Evolutionary conservation across 352 stramenopile genomes (phyloP), one percentile per base, ranked within the genome.

Genomic region (Hyaloperonospora brassicae): DNA sequence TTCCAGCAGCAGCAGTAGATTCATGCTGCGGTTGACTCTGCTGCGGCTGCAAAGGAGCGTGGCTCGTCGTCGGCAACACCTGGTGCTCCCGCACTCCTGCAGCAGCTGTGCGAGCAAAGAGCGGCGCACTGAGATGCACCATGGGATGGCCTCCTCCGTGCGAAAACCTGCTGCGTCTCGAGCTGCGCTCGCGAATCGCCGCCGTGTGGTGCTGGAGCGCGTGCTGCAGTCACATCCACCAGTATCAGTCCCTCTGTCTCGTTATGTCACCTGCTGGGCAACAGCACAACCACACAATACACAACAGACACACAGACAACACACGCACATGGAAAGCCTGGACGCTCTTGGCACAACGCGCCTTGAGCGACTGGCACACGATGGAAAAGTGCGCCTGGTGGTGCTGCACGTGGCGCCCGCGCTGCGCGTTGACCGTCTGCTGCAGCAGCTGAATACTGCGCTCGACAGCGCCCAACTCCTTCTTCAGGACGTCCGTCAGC

Each of bases 381-480:
- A 93, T 75, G 7, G 69, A 59, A 56, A 93, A 93, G 56, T 93
- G 83, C n/a, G 76, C 77, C 41, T 85, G 78, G 45, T 93, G 75
- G 52, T 93, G 77, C 52, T 83, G 71, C 59, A 84, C 66, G 47
- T 77, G 69, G 10, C 64, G 70, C 0, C 73, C 72, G 11, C 69
- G 70, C 42, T 87, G 76, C 47, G 64, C 55, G 21, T 68, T 60
- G 36, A 91, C 56, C 1, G 62, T 65, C 51, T 86, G 67, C 61
- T 89, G 73, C 36, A 93, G 87, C 49, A 68, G 58, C 6, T 76
- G 66, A 38, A 87, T 93, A 46, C 73, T 84, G 46, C 78, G 73
- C 30, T 89, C 79, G 30, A 81, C 73, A 7, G 55, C 63, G 5
- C 64, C 63, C 10, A 93, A 67, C 49, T 89, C 79, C 39, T 83